Percentiles rank a stretch among this genome's conserved stretches.
Evolutionary conservation across 768 basidiomycete species (phyloP).

Genomic region (Trametes punicea): DNA sequence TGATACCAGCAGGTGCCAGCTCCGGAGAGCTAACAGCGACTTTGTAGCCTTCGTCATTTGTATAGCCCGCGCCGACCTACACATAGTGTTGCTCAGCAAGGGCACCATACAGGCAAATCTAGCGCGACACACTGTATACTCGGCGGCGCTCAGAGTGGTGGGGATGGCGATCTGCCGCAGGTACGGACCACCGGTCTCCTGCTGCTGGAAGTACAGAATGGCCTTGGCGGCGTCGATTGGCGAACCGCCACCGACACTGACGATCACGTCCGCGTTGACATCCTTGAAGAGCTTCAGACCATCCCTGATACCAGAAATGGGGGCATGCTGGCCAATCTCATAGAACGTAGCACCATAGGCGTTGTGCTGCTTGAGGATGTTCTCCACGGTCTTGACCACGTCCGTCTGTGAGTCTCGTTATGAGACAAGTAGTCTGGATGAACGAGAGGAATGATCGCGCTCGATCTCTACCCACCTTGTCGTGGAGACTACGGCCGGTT

Average conservation of each 20-base stretch:
- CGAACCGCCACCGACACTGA: slow-evolving; percentile 77
- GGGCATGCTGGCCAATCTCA: slow-evolving; percentile 71
- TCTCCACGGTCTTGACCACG: slow-evolving; percentile 52
- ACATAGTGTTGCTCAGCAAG: background rate
- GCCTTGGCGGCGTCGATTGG: slow-evolving; percentile 78
- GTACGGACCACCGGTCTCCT: slow-evolving; percentile 50
- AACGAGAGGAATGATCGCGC: background rate
- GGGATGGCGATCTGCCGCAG: slow-evolving; percentile 75
- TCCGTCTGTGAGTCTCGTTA: slow-evolving; percentile 45
- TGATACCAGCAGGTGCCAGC: slow-evolving; percentile 68
- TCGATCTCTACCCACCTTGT: slow-evolving; percentile 46
- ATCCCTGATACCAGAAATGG: slow-evolving; percentile 59
- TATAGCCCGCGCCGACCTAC: slow-evolving; percentile 52
- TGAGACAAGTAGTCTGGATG: background rate
- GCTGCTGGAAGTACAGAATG: slow-evolving; percentile 59
- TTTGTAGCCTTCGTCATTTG: slow-evolving; percentile 67
- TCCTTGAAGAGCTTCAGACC: slow-evolving; percentile 55
- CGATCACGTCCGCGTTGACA: slow-evolving; percentile 60
- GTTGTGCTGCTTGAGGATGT: slow-evolving; percentile 49
- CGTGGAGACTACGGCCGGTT: slow-evolving; percentile 64
- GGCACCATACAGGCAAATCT: background rate
- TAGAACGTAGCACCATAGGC: slow-evolving; percentile 69
- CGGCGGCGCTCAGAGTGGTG: slow-evolving; percentile 77
- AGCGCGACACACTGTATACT: slow-evolving; percentile 52
- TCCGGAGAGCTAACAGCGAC: slow-evolving; percentile 51